Evolutionary conservation across 1,139 yeast species (phyloP), one percentile per base, ranked within the genome.

Genomic region (Diutina neorugosa): DNA sequence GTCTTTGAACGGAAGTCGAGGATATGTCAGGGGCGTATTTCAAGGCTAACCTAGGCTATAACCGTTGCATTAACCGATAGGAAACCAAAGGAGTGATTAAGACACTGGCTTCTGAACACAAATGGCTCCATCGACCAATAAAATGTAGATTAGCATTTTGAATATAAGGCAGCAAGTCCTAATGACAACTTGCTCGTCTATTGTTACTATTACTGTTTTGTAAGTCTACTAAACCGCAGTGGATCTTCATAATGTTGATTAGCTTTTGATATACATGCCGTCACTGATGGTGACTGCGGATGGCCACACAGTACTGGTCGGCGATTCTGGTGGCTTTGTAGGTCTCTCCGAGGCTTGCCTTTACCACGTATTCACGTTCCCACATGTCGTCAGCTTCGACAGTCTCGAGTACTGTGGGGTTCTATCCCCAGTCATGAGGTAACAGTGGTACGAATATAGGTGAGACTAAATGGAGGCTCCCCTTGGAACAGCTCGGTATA

Each of bases 321-420:
- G 81, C 80, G 12, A 93, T 81, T 61, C 86, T 90, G 47, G 88
- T 78, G 8, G 97, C 97, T 65, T 91, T 96, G 63, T 94, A 93
- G 3, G 90, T 86, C 50, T 98, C 99, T 64, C 91, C 96, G 59
- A 88, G 72, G 59, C 89, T 86, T 1, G 96, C 93, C 62, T 77
- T 71, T 4, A 87, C 84, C 52, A 81, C 76, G 63, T 88, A 82
- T 60, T 84, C 88, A 61, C 81, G 69, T 2, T 79, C 84, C 69
- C 80, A 72, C 41, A 91, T 87, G 58, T 84, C 84, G 8, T 80
- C 73, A 34, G 91, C 81, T 2, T 86, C 82, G 58, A 86, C 85
- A 1, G 88, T 84, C 62, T 91, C 98, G 27, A 87, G 82, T 20
- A 86, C 80, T 5, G 12, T 12, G 55, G 76, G 77, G 19, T n/a